Evolutionary conservation across 2,329 filamentous ascomycete genomes (phyloP).

Genomic region (Aspergillus sp.): DNA sequence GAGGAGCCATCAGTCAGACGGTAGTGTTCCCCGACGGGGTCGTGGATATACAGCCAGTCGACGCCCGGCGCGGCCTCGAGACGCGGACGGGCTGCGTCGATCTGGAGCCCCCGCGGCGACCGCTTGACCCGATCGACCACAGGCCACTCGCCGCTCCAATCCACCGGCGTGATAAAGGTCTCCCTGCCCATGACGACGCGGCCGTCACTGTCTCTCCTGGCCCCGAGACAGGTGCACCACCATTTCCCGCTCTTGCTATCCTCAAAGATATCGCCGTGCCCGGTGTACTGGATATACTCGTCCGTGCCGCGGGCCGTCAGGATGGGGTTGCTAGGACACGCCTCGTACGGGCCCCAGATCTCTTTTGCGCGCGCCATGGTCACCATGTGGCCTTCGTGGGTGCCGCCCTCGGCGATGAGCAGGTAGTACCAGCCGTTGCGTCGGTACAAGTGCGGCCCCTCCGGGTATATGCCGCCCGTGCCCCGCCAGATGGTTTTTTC

Average conservation of each 20-base stretch:
- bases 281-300: not conserved
- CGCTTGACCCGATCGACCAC: not conserved
- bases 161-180: not conserved
- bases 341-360: conserved; percentile 50
- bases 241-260: not conserved
- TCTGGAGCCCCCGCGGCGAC: not conserved
- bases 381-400: conserved; percentile 47
- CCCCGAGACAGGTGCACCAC: not conserved
- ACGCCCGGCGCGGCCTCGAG: not conserved
- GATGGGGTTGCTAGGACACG: conserved; percentile 45
- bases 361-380: conserved; percentile 47
- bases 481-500: not conserved
- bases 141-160: not conserved
- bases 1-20: not conserved
- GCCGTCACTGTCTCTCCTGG: not conserved
- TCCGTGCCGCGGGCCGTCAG: conserved; percentile 19
- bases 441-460: conserved; percentile 54
- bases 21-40: not conserved
- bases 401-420: conserved; percentile 46
- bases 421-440: conserved; percentile 53
- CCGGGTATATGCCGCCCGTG: conserved; percentile 30
- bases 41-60: not conserved
- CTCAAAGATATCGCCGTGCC: not conserved
- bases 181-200: not conserved
- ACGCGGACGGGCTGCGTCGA: not conserved